phyloP scores from a whole-genome alignment of 768 basidiomycete genomes.

The Amyloporia xantha region DNA sequence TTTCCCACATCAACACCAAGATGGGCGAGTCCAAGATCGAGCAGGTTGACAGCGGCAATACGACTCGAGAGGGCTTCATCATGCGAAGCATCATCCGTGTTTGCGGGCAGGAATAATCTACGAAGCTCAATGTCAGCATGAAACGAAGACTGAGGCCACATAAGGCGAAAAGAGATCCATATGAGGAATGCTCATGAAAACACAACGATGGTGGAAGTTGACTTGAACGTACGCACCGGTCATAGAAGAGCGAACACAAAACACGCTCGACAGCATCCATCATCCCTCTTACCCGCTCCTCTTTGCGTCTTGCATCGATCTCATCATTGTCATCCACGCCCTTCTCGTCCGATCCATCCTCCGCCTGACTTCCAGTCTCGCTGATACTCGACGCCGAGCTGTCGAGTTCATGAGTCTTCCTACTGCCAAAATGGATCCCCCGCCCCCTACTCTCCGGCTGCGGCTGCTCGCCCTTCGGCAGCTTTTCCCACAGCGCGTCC shows the following conservation, averaged over 20 bases:
- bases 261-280: slow-evolving; percentile 71
- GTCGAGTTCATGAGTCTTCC: slow-evolving; percentile 8
- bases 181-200: not conserved
- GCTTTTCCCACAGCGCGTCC: slow-evolving; percentile 46
- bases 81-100: slow-evolving; percentile 74
- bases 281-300: slow-evolving; percentile 47
- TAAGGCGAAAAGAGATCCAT: not conserved
- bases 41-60: slow-evolving; percentile 85
- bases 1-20: slow-evolving; percentile 75
- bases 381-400: slow-evolving; percentile 9
- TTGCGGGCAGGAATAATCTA: slow-evolving; percentile 74
- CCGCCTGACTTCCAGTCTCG: slow-evolving; percentile 11
- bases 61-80: slow-evolving; percentile 87
- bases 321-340: slow-evolving; percentile 16
- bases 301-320: slow-evolving; percentile 30
- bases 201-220: not conserved
- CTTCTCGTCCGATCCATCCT: slow-evolving; percentile 10
- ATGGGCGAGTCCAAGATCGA: slow-evolving; percentile 84
- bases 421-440: slow-evolving; percentile 9
- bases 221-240: slow-evolving; percentile 45
- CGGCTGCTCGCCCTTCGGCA: slow-evolving; percentile 5
- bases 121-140: not conserved
- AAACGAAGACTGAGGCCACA: not conserved
- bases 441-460: slow-evolving; percentile 27
- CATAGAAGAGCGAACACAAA: slow-evolving; percentile 74